A percentile compares a stretch with the other conserved stretches of the same genome.
Conservation (phyloP, 768 basidiomycete species). For the Lentinula raphanica region DNA sequence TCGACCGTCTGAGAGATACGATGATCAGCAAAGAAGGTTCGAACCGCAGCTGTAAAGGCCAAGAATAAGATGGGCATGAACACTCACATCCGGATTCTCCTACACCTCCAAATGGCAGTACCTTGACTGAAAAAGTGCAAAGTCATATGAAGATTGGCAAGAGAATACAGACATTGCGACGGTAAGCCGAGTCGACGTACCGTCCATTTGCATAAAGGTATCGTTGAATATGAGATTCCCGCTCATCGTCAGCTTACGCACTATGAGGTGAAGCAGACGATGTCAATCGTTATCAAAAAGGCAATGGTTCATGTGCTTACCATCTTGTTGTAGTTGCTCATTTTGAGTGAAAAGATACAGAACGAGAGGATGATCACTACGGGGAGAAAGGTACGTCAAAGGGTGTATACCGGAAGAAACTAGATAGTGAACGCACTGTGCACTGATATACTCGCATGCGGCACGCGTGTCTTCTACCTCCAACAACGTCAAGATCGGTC, state of each 20-base stretch:
- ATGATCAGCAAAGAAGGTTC: neutral
- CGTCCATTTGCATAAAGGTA: slow-evolving; percentile 50
- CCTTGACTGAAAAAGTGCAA: slow-evolving; percentile 37
- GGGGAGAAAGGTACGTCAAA: neutral
- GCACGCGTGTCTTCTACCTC: slow-evolving; percentile 66
- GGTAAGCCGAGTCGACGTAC: slow-evolving; percentile 29
- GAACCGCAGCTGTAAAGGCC: neutral
- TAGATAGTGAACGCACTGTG: slow-evolving; percentile 24
- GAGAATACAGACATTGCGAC: neutral
- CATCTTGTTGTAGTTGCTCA: slow-evolving; percentile 52
- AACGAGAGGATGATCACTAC: slow-evolving; percentile 58
- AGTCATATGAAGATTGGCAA: neutral
- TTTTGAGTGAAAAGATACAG: slow-evolving; percentile 74
- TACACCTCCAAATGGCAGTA: slow-evolving; percentile 70
- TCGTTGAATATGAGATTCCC: slow-evolving; percentile 73
- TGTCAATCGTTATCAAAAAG: neutral
- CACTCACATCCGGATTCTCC: slow-evolving; percentile 68
- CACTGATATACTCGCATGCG: slow-evolving; percentile 56
- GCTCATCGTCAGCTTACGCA: slow-evolving; percentile 65
- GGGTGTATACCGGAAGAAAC: neutral
- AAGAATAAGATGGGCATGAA: neutral
- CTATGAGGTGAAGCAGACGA: slow-evolving; percentile 26
- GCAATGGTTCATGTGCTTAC: no score
- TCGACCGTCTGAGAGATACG: slow-evolving; percentile 7
- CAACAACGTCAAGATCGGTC: slow-evolving; percentile 73